These are phyloP conservation scores for Oenanthe sinensis DNA, from an alignment of 129 eudicot genomes.

Conservation along the genomic window DNA sequence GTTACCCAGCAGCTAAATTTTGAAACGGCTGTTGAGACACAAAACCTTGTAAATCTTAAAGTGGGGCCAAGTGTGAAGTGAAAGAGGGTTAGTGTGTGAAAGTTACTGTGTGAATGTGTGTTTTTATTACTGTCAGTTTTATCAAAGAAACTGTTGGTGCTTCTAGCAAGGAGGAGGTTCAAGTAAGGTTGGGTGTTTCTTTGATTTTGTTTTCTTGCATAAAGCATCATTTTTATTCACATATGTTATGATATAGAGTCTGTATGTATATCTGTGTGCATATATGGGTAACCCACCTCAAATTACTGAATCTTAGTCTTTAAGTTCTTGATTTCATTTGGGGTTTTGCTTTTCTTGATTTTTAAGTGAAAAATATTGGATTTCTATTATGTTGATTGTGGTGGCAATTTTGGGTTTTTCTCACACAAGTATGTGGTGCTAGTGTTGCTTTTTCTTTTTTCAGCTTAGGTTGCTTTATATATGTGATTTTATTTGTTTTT, in stretches of 20 bases:
- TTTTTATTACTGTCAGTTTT: slow-evolving; percentile 6
- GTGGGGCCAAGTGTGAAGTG: slow-evolving; percentile 13
- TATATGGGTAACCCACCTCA: not conserved
- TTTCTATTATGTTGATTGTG: not conserved
- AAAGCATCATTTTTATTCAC: not conserved
- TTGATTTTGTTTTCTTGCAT: slow-evolving; percentile 7
- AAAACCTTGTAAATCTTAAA: slow-evolving; percentile 13
- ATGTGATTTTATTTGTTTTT: not conserved
- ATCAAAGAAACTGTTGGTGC: slow-evolving; percentile 11
- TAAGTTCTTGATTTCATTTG: slow-evolving; percentile 14
- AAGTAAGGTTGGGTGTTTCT: not conserved
- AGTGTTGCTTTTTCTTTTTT: not conserved
- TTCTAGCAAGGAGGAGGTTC: not conserved
- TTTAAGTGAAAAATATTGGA: not conserved
- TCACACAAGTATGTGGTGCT: not conserved
- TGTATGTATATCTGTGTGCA: not conserved
- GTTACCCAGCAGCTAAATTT: not conserved
- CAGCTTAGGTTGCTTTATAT: not conserved
- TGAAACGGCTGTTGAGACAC: not conserved
- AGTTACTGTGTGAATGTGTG: not conserved
- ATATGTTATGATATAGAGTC: not conserved
- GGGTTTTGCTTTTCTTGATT: not conserved
- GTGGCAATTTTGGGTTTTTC: slow-evolving; percentile 1
- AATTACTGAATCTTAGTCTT: slow-evolving; percentile 2
- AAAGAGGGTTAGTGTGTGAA: slow-evolving; percentile 2